Percentiles rank a stretch among this genome's conserved stretches.
These are phyloP conservation scores for Podila epicladia DNA, from an alignment of 192 early-diverging fungal genomes.

Conservation along the genomic window DNA sequence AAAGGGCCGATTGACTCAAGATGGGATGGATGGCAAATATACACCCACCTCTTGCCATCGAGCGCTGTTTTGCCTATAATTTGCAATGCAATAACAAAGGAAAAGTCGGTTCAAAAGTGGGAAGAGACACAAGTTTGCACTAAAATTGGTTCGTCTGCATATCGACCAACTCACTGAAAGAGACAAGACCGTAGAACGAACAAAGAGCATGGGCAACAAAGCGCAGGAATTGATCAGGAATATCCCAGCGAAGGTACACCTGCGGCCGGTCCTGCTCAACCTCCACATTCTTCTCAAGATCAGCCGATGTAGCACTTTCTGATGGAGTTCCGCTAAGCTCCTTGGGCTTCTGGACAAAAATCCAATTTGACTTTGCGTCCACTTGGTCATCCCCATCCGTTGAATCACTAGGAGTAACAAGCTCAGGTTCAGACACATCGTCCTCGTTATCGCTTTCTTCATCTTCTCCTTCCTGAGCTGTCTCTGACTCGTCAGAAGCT, in stretches of 20 bases:
- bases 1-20: slow-evolving; percentile 32
- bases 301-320: background rate
- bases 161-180: slow-evolving; percentile 58
- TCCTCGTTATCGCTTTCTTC: background rate
- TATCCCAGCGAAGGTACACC: slow-evolving; percentile 55
- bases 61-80: slow-evolving; percentile 40
- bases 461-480: slow-evolving; percentile 9
- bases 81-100: too few relatives aligned
- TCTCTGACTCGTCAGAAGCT: background rate
- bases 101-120: background rate
- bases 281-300: background rate
- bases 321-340: background rate
- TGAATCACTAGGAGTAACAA: background rate
- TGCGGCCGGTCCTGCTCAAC: slow-evolving; percentile 5
- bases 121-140: too few relatives aligned
- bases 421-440: background rate
- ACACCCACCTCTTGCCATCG: slow-evolving; percentile 46
- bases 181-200: slow-evolving; percentile 54
- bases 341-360: slow-evolving; percentile 16
- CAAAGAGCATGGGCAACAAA: slow-evolving; percentile 60
- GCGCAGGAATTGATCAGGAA: slow-evolving; percentile 59
- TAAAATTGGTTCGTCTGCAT: background rate
- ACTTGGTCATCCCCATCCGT: slow-evolving; percentile 1
- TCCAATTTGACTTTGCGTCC: slow-evolving; percentile 12
- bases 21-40: slow-evolving; percentile 51